Base-by-base conservation (phyloP, 2,329 filamentous ascomycete species). In the Talaromyces sp. region DNA sequence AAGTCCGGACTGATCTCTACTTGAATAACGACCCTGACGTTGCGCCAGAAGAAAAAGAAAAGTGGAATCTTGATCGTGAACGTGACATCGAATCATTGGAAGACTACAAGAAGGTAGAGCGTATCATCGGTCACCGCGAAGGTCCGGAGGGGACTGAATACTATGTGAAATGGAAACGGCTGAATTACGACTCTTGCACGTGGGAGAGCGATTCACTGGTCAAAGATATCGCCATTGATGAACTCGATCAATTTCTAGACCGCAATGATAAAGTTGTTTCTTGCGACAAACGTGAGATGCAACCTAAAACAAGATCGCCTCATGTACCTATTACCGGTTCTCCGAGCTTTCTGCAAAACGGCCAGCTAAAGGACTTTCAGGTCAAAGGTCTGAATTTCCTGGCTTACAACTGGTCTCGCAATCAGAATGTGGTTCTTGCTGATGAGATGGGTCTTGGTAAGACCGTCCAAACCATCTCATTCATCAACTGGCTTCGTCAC, bases 371-470 rank as follows among this genome's bases (percentile, higher is more conserved):
- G 64, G 87, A 92, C 63, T 99, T 99, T 71, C 95, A 99, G 74
- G 82, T 97, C 66, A 90, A 88, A 63, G 94, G 95, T 31, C 79
- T 99, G 61, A 97, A 97, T 77, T 99, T 97, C 74, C 80, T 99
- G 62, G 90, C 90, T 46, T 91, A 96, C 75, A 96, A 97, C 74
- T 99, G 95, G 95, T 90, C 89, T 55, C 87, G 89, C 67, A 87
- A 86, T 57, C 94, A 94, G 73, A 99, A 97, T 66, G 94, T 97
- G 69, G 97, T 99, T 66, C 82, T 99, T 55, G 94, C 94, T 51
- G 94, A 99, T 70, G 94, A 99, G 75, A 99, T 99, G 94, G 94
- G 94, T 66, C 81, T 99, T 13, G 94, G 94, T 28, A 99, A 99
- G 77, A 99, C 94, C 0, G 94, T 99, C 0, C 94, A 99, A 75